Evolutionary conservation across 495 filamentous ascomycete genomes (phyloP), one percentile per base, ranked within the genome.

Genomic region (Penicillium lividum): DNA sequence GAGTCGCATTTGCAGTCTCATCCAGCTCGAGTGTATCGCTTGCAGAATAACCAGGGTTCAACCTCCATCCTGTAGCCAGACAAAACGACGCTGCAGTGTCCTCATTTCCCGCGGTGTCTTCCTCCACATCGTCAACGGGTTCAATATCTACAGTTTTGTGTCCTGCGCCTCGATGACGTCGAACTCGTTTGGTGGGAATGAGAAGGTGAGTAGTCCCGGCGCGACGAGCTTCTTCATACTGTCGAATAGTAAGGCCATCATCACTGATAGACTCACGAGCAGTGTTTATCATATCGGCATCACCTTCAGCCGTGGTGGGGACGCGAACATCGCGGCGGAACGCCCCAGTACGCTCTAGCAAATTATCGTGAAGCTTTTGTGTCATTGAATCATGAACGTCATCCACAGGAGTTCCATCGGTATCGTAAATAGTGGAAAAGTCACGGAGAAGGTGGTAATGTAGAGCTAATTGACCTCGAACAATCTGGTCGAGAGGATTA

Each of bases 321-420:
- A 86, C 76, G 22, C 84, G 76, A 15, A 82, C 76, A 69, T 89
- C 89, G 64, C 90, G 89, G 57, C 96, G 92, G 68, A 92, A 98
- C 42, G 86, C 83, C 60, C 92, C 93, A 27, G 93, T 90, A 45
- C 93, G 84, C 61, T 98, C 94, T 9, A 97, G 82, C 22, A 95
- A 86, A 69, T 98, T 91, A 60, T 97, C 97, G 77, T 92, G 97
- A 0, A 99, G 82, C 47, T 87, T 90, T 66, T 97, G 91, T 25
- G 91, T 90, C 68, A 90, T 84, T 44, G 81, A 81, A 73, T 99
- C 94, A 56, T 86, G 86, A n/a, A 81, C 75, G 56, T 89, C 83
- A 61, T 96, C 83, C 16, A 97, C 91, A 0, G 89, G 77, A 36
- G 83, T 83, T 31, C 94, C 94, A 66, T 94, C 90, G 50, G 84